Percentiles rank a stretch among this genome's conserved stretches.
Conservation (phyloP, 331 rosid genomes). For the Pyracantha coccinea region DNA sequence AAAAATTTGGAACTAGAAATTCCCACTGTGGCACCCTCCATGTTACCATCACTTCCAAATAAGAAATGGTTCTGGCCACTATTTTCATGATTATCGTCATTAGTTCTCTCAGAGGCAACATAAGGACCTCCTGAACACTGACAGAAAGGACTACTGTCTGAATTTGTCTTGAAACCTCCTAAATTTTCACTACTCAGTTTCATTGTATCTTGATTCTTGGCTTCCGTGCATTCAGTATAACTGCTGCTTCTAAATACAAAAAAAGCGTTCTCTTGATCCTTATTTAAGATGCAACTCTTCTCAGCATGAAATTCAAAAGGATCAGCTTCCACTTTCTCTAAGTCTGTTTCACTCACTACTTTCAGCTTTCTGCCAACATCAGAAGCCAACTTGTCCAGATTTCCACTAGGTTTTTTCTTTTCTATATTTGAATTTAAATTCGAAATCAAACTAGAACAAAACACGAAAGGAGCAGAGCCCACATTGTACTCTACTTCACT, state of each 20-base stretch:
- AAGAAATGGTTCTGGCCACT: constrained; percentile 11
- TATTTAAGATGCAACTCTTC: background rate
- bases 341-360: constrained; percentile 8
- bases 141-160: constrained; percentile 17
- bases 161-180: background rate
- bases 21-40: constrained; percentile 19
- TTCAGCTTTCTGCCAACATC: constrained; percentile 8
- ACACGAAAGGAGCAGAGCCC: constrained; percentile 5
- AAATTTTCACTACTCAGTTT: background rate
- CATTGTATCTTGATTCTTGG: background rate
- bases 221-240: constrained; percentile 1
- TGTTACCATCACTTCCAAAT: constrained; percentile 25
- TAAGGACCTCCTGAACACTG: constrained; percentile 13
- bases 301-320: background rate
- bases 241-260: constrained; percentile 26
- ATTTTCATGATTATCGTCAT: constrained; percentile 21
- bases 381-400: constrained; percentile 9
- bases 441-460: constrained; percentile 12
- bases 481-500: constrained; percentile 13
- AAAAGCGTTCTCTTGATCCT: constrained; percentile 1
- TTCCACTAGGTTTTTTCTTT: background rate
- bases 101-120: constrained; percentile 17
- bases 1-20: constrained; percentile 28
- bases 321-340: constrained; percentile 9
- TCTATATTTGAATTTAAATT: background rate